phyloP scores from a whole-genome alignment of 352 stramenopile genomes.

The Blastocystis hominis region DNA sequence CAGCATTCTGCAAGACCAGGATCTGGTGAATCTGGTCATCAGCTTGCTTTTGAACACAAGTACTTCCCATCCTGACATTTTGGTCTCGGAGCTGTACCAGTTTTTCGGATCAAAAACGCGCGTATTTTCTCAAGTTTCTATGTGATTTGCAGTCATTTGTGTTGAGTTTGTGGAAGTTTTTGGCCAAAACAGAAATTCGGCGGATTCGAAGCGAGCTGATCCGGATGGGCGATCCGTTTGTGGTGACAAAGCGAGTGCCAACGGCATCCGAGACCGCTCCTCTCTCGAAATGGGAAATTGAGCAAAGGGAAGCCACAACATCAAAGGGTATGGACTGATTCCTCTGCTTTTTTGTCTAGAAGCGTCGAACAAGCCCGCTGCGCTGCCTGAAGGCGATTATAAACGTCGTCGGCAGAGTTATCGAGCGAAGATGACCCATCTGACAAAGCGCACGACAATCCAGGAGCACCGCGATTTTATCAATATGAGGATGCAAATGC shows the following conservation, averaged over 20 bases:
- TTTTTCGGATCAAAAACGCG: conserved; percentile 44
- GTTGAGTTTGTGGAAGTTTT: conserved; percentile 27
- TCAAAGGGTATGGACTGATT: not conserved
- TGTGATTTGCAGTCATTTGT: not conserved
- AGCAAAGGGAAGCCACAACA: not conserved
- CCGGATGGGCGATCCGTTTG: not conserved
- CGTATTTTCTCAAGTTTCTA: not conserved
- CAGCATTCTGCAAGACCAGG: conserved; percentile 21
- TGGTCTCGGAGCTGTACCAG: not conserved
- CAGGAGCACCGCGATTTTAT: conserved; percentile 49
- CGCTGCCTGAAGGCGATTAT: conserved; percentile 5
- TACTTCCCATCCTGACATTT: conserved; percentile 1
- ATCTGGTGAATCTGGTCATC: conserved; percentile 53
- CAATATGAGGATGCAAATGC: conserved; percentile 28
- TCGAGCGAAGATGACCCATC: conserved; percentile 53
- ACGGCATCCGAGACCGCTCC: not conserved
- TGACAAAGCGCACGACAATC: conserved; percentile 54
- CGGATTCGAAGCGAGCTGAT: conserved; percentile 37
- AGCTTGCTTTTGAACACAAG: not conserved
- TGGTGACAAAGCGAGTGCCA: not conserved
- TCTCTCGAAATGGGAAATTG: not conserved
- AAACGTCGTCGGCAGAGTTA: conserved; percentile 36
- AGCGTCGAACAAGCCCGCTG: not conserved
- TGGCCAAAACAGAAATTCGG: not conserved
- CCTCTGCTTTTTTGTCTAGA: not conserved